phyloP scores from a whole-genome alignment of 768 basidiomycete species.

The Auricularia cornea region DNA sequence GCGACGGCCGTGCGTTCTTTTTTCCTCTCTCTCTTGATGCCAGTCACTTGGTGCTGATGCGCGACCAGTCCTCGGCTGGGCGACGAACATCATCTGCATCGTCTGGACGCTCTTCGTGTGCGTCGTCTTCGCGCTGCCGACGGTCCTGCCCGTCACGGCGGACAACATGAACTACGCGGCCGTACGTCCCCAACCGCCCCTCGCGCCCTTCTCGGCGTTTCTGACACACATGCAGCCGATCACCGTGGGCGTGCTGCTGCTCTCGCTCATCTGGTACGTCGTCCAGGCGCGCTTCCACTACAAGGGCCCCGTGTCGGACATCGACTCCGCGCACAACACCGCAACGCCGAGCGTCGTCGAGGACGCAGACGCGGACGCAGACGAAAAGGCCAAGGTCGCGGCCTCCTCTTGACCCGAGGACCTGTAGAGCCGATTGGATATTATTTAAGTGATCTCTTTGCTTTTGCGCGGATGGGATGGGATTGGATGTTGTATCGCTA shows the following conservation, averaged over 20 bases:
- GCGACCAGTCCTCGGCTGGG: conserved; percentile 39
- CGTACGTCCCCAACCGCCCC: conserved; percentile 23
- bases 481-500: too few species aligned
- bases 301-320: conserved; percentile 48
- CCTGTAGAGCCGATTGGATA: too few species aligned
- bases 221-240: conserved; percentile 27
- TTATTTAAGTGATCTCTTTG: too few species aligned
- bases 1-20: conserved; percentile 34
- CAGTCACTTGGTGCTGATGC: too few species aligned
- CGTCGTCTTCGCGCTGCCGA: conserved; percentile 69
- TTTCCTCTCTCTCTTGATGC: neutral
- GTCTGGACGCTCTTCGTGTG: conserved; percentile 59
- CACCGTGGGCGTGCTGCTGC: conserved; percentile 42
- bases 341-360: neutral
- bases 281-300: conserved; percentile 46
- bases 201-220: too few species aligned
- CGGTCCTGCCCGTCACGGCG: conserved; percentile 55
- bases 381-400: neutral
- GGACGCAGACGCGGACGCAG: neutral
- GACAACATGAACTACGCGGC: conserved; percentile 79
- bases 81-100: conserved; percentile 58
- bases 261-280: conserved; percentile 49
- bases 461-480: too few species aligned
- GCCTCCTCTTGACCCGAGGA: too few species aligned
- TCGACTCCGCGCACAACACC: conserved; percentile 17